Conservation (phyloP, 768 basidiomycete species). For the Gelatoporia subvermispora region DNA sequence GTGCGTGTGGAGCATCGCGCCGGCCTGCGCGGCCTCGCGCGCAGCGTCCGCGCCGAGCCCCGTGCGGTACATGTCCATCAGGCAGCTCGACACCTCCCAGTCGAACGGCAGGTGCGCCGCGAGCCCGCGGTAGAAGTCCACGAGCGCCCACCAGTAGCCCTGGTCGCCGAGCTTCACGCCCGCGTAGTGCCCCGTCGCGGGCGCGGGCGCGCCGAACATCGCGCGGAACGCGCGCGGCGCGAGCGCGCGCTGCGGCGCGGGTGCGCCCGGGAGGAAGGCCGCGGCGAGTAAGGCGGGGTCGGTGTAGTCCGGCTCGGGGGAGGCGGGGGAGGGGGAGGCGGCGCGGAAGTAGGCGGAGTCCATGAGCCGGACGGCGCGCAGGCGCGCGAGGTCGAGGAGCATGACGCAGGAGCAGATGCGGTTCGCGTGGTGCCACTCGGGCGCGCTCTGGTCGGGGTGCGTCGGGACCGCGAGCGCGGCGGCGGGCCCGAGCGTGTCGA, state of each 20-base stretch:
- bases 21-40: conserved; percentile 32
- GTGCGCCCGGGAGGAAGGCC: background rate
- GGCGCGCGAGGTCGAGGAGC: conserved; percentile 43
- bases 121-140: conserved; percentile 36
- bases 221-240: conserved; percentile 38
- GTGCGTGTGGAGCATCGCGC: conserved; percentile 28
- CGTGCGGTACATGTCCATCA: conserved; percentile 41
- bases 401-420: conserved; percentile 49
- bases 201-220: conserved; percentile 37
- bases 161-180: conserved; percentile 48
- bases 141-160: conserved; percentile 52
- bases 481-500: conserved; percentile 27
- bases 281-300: background rate
- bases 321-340: conserved; percentile 10
- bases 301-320: conserved; percentile 9
- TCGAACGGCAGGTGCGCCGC: conserved; percentile 40
- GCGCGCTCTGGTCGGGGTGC: conserved; percentile 36
- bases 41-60: conserved; percentile 38
- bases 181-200: conserved; percentile 31
- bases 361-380: conserved; percentile 41
- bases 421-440: conserved; percentile 42
- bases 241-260: conserved; percentile 25
- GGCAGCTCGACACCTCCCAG: conserved; percentile 46
- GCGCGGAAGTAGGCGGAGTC: conserved; percentile 36
- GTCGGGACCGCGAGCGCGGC: conserved; percentile 40